A percentile compares a stretch with the other conserved stretches of the same genome.
These are phyloP conservation scores for Barbatosphaeria neglecta DNA, from an alignment of 495 filamentous ascomycete genomes.

Conservation along the genomic window DNA sequence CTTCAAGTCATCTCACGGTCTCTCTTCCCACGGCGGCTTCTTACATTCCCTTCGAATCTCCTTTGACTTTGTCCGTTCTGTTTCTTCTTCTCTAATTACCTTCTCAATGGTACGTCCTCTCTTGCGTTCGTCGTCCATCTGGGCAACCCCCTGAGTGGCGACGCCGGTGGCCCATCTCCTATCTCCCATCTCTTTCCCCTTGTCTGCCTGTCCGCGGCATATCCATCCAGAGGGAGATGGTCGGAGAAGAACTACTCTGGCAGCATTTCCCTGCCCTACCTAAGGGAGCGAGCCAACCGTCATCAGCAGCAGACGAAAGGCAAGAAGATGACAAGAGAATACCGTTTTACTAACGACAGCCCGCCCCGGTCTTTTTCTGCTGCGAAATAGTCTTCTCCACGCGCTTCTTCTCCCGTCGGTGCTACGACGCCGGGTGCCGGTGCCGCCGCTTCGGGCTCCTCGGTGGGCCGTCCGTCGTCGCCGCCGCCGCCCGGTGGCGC, in stretches of 20 bases:
- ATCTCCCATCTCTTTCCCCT: no score
- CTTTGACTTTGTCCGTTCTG: slow-evolving; percentile 11
- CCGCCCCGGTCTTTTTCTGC: no score
- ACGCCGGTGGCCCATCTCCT: no score
- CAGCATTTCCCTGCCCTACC: no score
- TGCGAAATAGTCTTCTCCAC: slow-evolving; percentile 55
- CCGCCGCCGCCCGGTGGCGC: slow-evolving; percentile 88
- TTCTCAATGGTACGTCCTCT: slow-evolving; percentile 14
- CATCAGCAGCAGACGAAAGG: no score
- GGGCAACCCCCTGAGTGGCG: not conserved
- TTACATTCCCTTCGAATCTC: slow-evolving; percentile 10
- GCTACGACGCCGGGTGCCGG: slow-evolving; percentile 34
- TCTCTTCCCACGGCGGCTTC: slow-evolving; percentile 10
- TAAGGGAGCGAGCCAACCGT: no score
- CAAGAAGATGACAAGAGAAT: no score
- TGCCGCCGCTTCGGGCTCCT: slow-evolving; percentile 45
- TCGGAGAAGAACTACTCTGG: no score
- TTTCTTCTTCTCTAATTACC: slow-evolving; percentile 14
- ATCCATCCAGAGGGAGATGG: no score
- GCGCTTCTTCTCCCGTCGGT: slow-evolving; percentile 50
- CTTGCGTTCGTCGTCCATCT: not conserved
- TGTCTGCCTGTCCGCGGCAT: no score
- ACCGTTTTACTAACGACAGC: no score
- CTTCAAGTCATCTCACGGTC: slow-evolving; percentile 3
- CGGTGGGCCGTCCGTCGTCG: slow-evolving; percentile 66